A percentile compares a stretch with the other conserved stretches of the same genome.
These are phyloP conservation scores for Vitis hybrid DNA, from an alignment of 177 flowering plant genomes.

Conservation along the genomic window DNA sequence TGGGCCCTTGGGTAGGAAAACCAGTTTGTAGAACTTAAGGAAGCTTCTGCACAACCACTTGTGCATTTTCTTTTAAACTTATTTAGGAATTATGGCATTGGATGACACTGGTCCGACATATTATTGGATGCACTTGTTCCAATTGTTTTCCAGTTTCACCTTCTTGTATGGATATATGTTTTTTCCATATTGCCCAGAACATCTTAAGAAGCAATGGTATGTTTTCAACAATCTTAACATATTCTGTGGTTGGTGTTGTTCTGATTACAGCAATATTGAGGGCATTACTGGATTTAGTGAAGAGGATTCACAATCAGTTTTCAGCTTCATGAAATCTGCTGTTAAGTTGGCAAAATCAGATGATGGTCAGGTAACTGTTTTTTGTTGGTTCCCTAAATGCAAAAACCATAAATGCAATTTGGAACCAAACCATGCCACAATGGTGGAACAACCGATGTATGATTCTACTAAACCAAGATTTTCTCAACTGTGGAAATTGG, in stretches of 20 bases:
- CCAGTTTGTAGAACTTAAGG: too few species aligned
- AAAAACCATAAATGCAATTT: not conserved
- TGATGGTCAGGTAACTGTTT: constrained; percentile 32
- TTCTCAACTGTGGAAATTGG: too few species aligned
- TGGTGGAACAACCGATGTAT: too few species aligned
- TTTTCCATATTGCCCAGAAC: not conserved
- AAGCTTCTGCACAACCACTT: too few species aligned
- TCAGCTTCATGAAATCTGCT: constrained; percentile 61
- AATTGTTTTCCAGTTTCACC: not conserved
- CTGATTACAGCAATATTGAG: constrained; percentile 63
- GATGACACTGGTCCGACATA: not conserved
- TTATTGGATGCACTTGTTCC: not conserved
- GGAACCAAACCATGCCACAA: not conserved
- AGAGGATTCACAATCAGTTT: constrained; percentile 56
- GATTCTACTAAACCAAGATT: too few species aligned
- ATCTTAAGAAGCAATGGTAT: not conserved
- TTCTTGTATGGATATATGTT: not conserved
- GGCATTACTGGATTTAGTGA: constrained; percentile 85
- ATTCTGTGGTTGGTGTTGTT: constrained; percentile 9
- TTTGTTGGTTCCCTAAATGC: not conserved
- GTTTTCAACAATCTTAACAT: not conserved
- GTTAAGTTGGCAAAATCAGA: constrained; percentile 51
- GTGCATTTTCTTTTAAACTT: too few species aligned
- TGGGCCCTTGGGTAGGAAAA: too few species aligned
- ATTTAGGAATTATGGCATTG: not conserved